A percentile compares a stretch with the other conserved stretches of the same genome.
These are phyloP conservation scores for Kurtzmaniella quercitrusa DNA, from an alignment of 1,139 yeast genomes.

Conservation along the genomic window DNA sequence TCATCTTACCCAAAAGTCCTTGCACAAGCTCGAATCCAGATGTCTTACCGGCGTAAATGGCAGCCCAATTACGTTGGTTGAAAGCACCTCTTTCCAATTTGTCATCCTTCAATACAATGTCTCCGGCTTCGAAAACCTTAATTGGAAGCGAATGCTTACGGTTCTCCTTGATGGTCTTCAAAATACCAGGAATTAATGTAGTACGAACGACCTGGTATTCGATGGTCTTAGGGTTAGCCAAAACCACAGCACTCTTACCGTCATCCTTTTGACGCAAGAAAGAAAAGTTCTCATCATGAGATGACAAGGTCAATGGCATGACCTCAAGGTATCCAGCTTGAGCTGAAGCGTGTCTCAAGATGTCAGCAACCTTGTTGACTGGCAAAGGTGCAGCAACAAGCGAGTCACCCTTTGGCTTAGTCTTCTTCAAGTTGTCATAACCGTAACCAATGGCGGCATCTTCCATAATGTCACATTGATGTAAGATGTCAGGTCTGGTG, in stretches of 20 bases:
- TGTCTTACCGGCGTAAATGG: constrained; percentile 88
- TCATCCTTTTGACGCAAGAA: constrained; percentile 77
- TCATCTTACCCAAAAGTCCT: constrained; percentile 89
- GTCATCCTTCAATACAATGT: constrained; percentile 82
- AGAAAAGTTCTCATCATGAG: constrained; percentile 94
- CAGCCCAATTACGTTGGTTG: constrained; percentile 94
- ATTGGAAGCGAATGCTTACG: constrained; percentile 94
- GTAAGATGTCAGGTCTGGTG: constrained; percentile 93
- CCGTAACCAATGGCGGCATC: constrained; percentile 98
- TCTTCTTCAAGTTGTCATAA: constrained; percentile 78
- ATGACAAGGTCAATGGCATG: constrained; percentile 89
- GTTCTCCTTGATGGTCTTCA: constrained; percentile 94
- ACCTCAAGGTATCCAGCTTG: constrained; percentile 97
- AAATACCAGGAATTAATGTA: constrained; percentile 85
- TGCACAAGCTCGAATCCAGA: constrained; percentile 94
- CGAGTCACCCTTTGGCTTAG: constrained; percentile 76
- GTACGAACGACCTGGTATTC: constrained; percentile 99
- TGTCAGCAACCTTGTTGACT: constrained; percentile 86
- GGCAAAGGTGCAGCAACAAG: constrained; percentile 87
- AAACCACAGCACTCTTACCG: constrained; percentile 71
- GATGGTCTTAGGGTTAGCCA: constrained; percentile 93
- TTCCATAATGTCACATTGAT: constrained; percentile 98
- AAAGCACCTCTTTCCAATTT: constrained; percentile 81
- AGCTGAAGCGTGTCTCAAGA: constrained; percentile 84
- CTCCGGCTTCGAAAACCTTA: constrained; percentile 92